Evolutionary conservation across 148 eudicot genomes (phyloP).

Genomic region (Suaeda aralocaspica): DNA sequence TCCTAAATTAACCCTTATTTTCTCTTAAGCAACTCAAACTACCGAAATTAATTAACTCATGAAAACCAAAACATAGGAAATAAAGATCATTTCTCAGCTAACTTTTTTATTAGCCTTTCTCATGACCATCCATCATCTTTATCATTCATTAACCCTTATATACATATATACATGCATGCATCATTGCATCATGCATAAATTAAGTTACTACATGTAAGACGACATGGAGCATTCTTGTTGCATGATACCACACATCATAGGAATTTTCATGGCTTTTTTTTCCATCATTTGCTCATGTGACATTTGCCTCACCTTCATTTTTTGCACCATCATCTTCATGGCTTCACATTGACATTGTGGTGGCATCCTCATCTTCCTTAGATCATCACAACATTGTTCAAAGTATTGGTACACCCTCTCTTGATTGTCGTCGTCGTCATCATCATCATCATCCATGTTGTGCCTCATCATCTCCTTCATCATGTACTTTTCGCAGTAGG

Average conservation of each 20-base stretch:
- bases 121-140: not conserved
- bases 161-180: not conserved
- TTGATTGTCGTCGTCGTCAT: not conserved
- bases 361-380: conserved; percentile 12
- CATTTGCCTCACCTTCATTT: not conserved
- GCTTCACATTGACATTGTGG: conserved; percentile 20
- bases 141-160: too few species aligned
- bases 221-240: conserved; percentile 13
- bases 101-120: not conserved
- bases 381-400: conserved; percentile 16
- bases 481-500: conserved; percentile 11
- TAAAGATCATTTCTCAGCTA: not conserved
- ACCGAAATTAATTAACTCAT: too few species aligned
- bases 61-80: too few species aligned
- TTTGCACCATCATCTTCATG: conserved; percentile 19
- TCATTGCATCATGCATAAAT: too few species aligned
- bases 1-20: too few species aligned
- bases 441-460: not conserved
- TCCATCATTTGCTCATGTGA: not conserved
- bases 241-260: conserved; percentile 26
- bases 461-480: conserved; percentile 7
- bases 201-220: not conserved
- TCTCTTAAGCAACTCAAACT: too few species aligned
- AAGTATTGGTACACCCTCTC: not conserved
- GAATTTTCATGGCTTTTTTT: conserved; percentile 16